Evolutionary conservation across 2,329 filamentous ascomycete species (phyloP), one percentile per base, ranked within the genome.

Genomic region (Fusarium buxicola): DNA sequence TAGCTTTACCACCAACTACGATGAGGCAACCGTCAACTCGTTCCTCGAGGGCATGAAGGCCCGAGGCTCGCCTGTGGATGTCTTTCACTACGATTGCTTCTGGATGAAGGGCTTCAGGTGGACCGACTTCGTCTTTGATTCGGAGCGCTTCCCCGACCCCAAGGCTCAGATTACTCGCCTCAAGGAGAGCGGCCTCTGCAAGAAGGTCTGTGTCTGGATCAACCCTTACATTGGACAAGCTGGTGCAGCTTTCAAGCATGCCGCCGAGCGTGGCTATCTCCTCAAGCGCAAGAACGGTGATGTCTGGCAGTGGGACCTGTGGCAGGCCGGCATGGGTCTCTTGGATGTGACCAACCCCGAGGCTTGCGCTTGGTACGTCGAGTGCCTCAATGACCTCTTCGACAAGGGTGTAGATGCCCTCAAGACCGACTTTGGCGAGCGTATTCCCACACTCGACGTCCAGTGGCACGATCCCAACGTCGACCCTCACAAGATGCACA

Each of bases 71-170:
- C 86, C 87, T 0, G 82, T 92, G 2, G 85, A 89, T 32, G 88
- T 91, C 4, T 92, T 92, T 74, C 90, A 92, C 73, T 92, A 89
- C 63, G 89, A 92, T 72, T 90, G 87, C 74, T 92, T 91, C 81
- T 92, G 89, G 89, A 87, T 92, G 81, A 87, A 88, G 60, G 87
- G 86, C 2, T 92, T 91, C 72, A 86, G 86, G 53, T 92, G 89
- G 89, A 91, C 88, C 56, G 89, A 92, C 73, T 92, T 92, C 63
- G 82, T 87, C 46, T 92, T 91, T 76, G 88, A 90, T 68, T 77
- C 82, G 2, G 84, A 88, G 41, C 84, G 84, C 65, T 92, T 92
- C 74, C 88, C 89, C 0, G 88, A 92, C 62, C 87, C 89, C 2
- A 81, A 82, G 46, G 85, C 82, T 0, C 88, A 89, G 69, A 86